phyloP scores from a whole-genome alignment of 2,329 filamentous ascomycete species.

The Erysiphe pulchra region DNA sequence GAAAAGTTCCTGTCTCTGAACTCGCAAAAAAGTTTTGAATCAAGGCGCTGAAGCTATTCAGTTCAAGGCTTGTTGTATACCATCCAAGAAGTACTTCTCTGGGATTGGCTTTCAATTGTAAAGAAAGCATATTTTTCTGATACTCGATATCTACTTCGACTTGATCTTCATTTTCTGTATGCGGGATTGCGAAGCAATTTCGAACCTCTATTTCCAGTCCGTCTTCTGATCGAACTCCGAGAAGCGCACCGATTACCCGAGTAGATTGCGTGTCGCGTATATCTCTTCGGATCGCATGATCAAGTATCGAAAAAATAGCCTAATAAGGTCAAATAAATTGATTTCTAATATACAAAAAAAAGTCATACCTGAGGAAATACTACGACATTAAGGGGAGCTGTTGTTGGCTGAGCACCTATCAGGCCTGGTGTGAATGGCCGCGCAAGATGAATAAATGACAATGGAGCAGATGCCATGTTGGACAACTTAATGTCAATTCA shows the following conservation, averaged over 20 bases:
- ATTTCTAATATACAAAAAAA: background rate
- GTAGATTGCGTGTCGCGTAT: constrained; percentile 49
- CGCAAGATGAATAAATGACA: constrained; percentile 83
- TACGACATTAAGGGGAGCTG: constrained; percentile 76
- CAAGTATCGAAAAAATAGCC: constrained; percentile 55
- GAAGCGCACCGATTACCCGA: constrained; percentile 85
- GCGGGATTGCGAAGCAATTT: constrained; percentile 90
- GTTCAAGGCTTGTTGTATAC: constrained; percentile 91
- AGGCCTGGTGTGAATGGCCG: constrained; percentile 67
- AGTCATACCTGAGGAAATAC: constrained; percentile 74
- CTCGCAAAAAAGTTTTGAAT: constrained; percentile 99
- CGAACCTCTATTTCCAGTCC: constrained; percentile 89
- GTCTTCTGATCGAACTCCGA: constrained; percentile 85
- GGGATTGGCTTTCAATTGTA: constrained; percentile 83
- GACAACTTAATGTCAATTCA: constrained; percentile 12
- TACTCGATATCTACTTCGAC: constrained; percentile 99
- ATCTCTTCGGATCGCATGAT: constrained; percentile 69
- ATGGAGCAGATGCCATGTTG: constrained; percentile 53
- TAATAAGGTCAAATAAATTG: constrained; percentile 14
- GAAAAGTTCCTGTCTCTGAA: constrained; percentile 89
- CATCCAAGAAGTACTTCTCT: constrained; percentile 88
- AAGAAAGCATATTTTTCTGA: constrained; percentile 94
- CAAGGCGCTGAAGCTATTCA: constrained; percentile 94
- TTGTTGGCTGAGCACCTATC: constrained; percentile 57
- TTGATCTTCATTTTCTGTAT: constrained; percentile 95